Evolutionary conservation across 2,329 filamentous ascomycete genomes (phyloP), one percentile per base, ranked within the genome.

Genomic region (Stagonosporopsis rhizophila): DNA sequence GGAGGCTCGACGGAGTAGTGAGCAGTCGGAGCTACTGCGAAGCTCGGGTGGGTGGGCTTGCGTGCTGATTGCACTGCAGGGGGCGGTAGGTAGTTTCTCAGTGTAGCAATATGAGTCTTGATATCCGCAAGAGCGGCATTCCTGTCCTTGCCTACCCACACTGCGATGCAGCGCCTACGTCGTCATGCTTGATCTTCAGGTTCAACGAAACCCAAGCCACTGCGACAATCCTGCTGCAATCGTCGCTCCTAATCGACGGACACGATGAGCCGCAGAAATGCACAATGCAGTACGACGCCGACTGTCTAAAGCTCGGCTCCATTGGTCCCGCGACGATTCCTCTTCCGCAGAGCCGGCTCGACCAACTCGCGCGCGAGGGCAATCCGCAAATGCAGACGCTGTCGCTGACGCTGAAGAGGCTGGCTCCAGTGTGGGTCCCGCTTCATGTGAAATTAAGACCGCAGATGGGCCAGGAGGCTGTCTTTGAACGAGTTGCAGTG

Each of bases 231-330:
- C 56, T 17, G 25, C 39, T 66, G 39, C 30, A 28, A 44, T 54
- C 4, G 8, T 52, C 40, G 46, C 52, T 28, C 27, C 30, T n/a
- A 2, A 14, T 32, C 30, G 30, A 15, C 14, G 30, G 64, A 28
- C 12, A 56, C 39, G 59, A 55, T 20, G 53, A 44, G 34, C 40
- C 58, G 6, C 61, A 65, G 37, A 38, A 52, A 7, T 66, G 66
- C 34, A 56, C 54, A 19, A 37, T 66, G 15, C 50, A 57, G 20
- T 66, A 65, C 45, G 47, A 63, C 57, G 61, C 63, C 44, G 50
- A 62, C 38, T 55, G 60, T 41, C n/a, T 67, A 5, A 47, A 54
- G n/a, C 56, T 48, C 44, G 59, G 52, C 37, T 40, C 44, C 8
- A 46, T 64, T 12, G 32, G 50, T 2, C 30, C 55, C 14, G 50